phyloP scores from a whole-genome alignment of 2,329 filamentous ascomycete species.

The Aspergillus brunneoviolaceus region DNA sequence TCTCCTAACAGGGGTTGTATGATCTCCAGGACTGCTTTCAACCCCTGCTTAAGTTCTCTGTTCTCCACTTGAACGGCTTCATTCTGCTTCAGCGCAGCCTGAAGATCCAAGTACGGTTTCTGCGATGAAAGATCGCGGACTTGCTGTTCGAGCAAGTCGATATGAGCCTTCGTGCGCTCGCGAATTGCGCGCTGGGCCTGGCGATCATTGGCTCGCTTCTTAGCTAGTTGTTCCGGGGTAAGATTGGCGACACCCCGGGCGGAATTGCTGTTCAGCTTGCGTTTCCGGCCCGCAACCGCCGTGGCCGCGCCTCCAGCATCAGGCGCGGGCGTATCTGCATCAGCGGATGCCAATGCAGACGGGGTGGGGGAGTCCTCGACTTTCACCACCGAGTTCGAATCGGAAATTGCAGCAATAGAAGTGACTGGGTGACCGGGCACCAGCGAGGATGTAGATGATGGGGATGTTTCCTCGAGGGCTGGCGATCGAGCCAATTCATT shows the following conservation, averaged over 20 bases:
- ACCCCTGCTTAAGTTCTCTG: slow-evolving; percentile 68
- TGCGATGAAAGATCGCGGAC: slow-evolving; percentile 76
- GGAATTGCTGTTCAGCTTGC: slow-evolving; percentile 43
- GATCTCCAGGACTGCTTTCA: slow-evolving; percentile 63
- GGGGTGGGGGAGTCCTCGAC: slow-evolving; percentile 29
- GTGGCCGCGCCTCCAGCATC: slow-evolving; percentile 20
- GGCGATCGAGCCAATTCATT: slow-evolving; percentile 29
- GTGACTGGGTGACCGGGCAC: slow-evolving; percentile 8
- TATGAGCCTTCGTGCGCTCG: slow-evolving; percentile 77
- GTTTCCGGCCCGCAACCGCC: slow-evolving; percentile 38
- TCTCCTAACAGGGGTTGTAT: slow-evolving; percentile 45
- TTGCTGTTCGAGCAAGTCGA: slow-evolving; percentile 69
- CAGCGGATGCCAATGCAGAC: slow-evolving; percentile 25
- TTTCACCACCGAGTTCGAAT: slow-evolving; percentile 19
- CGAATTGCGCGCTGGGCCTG: slow-evolving; percentile 84
- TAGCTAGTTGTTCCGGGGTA: slow-evolving; percentile 81
- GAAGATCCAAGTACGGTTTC: slow-evolving; percentile 80
- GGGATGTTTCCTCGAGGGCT: slow-evolving; percentile 20
- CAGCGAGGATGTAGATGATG: slow-evolving; percentile 8
- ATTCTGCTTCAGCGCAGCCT: slow-evolving; percentile 71
- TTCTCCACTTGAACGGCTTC: slow-evolving; percentile 77
- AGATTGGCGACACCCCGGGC: slow-evolving; percentile 80
- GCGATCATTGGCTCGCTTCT: slow-evolving; percentile 88
- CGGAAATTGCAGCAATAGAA: slow-evolving; percentile 9
- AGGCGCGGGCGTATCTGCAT: slow-evolving; percentile 20